Evolutionary conservation across 2,329 filamentous ascomycete genomes (phyloP), one percentile per base, ranked within the genome.

Genomic region (Cephalotrichum gorgonifer): DNA sequence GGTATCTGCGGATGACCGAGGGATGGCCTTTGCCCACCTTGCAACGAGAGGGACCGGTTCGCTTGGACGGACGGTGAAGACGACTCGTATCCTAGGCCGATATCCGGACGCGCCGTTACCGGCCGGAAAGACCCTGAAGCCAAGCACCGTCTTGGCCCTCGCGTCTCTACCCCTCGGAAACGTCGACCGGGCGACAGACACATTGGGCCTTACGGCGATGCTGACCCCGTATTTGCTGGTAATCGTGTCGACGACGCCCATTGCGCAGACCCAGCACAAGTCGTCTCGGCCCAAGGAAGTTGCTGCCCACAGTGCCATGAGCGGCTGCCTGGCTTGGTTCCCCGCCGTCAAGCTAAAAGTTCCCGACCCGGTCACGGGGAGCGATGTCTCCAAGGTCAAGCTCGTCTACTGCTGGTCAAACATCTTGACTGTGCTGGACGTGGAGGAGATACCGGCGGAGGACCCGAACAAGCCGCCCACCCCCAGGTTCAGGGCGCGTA

Each of bases 381-480:
- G 81, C 57, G 78, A 82, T 7, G 74, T 83, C 9, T 90, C 87
- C 17, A 85, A 83, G 59, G 86, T 85, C 33, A 97, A 98, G 64
- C 76, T 98, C 17, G 91, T 88, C 1, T 98, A 98, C 68, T 96
- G 90, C 65, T 98, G 93, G 93, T 97, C 93, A 2, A 97, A 97
- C 59, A 81, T 97, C n/a, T 70, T 98, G 55, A 97, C 90, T 0
- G 83, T 98, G 5, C 70, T 98, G 23, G 93, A 98, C 54, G 81
- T 97, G 11, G 83, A 91, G 47, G 85, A 93, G 56, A 72, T 83
- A 12, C 75, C 76, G 20, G 67, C 76, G 1, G 76, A 81, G 14
- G 82, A 88, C 55, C 82, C 80, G 53, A 85, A 91, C 55, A 89
- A 88, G 58, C 87, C 86, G 3, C 79, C 88, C 2, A 82, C 75